Base-by-base conservation (phyloP, 129 eudicot genomes). In the Tagetes erecta region DNA sequence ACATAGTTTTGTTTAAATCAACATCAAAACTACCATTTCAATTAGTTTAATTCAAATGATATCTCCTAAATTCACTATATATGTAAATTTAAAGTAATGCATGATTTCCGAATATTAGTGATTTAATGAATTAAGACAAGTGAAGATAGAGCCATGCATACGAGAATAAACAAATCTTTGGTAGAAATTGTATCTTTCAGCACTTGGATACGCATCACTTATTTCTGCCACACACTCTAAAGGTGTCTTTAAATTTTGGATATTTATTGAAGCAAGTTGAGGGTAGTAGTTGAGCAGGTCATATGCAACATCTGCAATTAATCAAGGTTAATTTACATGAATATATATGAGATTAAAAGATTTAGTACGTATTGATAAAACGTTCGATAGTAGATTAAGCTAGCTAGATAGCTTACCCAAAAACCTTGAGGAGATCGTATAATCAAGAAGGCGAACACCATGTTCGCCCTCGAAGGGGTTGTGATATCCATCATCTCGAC, bases 101-200 rank as follows among this genome's bases (percentile, higher is more conserved):
- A 20, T 20, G 27, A 20, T 20, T 20, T 20, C 27, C 27, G 27
- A 20, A 0, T 5, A 6, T 27, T 10, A 31, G n/a, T 1, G 8
- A 45, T 11, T 42, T 2, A 6, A 33, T 2, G 20, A 2, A 39
- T 36, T 14, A 1, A 44, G 46, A 51, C 10, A 31, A 37, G 50
- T 31, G 12, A 67, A 20, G 27, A 20, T 20, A 55, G 60, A 20
- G 36, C 42, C 78, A 41, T 20, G 27, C 27, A 20, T 11, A 76
- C 85, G 34, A 30, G 44, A 9, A 52, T 81, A 81, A 44, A 76
- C 63, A 41, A 76, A 70, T 14, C 13, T 45, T 45, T 81, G 78
- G 53, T 70, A 71, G 62, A 52, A 66, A 37, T 73, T 72, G 62
- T 76, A 66, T 56, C 7, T 3, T 4, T 20, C 41, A 45, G 71